A percentile compares a stretch with the other conserved stretches of the same genome.
Conservation (phyloP, 305 asterid genomes). For the Fraxinus ornus region DNA sequence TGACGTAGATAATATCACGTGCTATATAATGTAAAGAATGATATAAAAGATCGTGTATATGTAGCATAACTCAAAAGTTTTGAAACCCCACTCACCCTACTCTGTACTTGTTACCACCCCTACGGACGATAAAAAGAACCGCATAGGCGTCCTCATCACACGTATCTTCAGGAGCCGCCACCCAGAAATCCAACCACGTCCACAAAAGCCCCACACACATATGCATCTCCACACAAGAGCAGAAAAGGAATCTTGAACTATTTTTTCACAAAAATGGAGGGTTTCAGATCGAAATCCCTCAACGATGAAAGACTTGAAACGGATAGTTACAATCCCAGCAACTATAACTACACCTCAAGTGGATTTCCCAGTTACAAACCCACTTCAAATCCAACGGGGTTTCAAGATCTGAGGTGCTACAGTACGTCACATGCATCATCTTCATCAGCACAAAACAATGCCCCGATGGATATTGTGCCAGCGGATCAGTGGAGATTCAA, state of each 20-base stretch:
- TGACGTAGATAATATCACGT: too few relatives aligned
- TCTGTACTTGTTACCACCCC: not conserved
- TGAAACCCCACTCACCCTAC: not conserved
- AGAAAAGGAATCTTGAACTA: not conserved
- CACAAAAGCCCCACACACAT: not conserved
- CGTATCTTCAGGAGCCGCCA: not conserved
- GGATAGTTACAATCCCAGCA: slow-evolving; percentile 25
- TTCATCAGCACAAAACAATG: slow-evolving; percentile 27
- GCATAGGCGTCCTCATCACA: not conserved
- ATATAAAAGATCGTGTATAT: too few relatives aligned
- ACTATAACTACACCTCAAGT: slow-evolving; percentile 8
- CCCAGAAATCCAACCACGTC: not conserved
- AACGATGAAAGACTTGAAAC: slow-evolving; percentile 29
- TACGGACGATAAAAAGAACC: not conserved
- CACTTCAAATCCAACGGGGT: slow-evolving; percentile 45
- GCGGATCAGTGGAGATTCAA: slow-evolving; percentile 52
- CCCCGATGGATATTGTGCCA: slow-evolving; percentile 34
- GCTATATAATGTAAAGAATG: too few relatives aligned
- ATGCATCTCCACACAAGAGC: not conserved
- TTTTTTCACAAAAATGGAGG: slow-evolving; percentile 38
- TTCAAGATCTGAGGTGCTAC: slow-evolving; percentile 71
- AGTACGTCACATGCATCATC: slow-evolving; percentile 71
- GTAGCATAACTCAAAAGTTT: not conserved
- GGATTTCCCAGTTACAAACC: slow-evolving; percentile 14
- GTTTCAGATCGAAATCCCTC: slow-evolving; percentile 59